phyloP scores from a whole-genome alignment of 495 filamentous ascomycete species.

The Xylaria sp. region DNA sequence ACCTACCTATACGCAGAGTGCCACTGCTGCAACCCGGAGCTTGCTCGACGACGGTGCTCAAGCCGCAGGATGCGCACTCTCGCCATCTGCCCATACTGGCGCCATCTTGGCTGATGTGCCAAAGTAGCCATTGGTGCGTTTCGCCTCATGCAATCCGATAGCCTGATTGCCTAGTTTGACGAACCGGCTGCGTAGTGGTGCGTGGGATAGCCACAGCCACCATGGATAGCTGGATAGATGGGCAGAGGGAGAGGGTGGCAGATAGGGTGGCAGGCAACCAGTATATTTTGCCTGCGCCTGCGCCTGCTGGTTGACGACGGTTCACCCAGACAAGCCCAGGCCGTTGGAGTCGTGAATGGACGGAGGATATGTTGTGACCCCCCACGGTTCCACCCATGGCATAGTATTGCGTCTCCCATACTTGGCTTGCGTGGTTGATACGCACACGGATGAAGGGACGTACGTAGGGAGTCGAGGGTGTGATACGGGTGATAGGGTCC shows the following conservation, averaged over 20 bases:
- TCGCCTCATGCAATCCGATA: constrained; percentile 27
- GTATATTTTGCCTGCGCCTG: neutral
- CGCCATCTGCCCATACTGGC: constrained; percentile 27
- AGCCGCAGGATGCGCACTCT: constrained; percentile 26
- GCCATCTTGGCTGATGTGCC: constrained; percentile 26
- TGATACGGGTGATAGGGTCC: constrained; percentile 10
- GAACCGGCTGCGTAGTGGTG: constrained; percentile 18
- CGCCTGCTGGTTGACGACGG: constrained; percentile 12
- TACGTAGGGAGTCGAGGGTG: neutral
- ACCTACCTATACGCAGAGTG: too few relatives aligned
- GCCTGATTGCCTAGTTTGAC: constrained; percentile 28
- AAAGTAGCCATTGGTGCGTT: constrained; percentile 16
- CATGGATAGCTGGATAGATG: constrained; percentile 5
- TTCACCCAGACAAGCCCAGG: constrained; percentile 2
- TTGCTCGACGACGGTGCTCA: constrained; percentile 24
- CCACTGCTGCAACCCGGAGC: constrained; percentile 27
- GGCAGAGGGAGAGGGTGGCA: too few relatives aligned
- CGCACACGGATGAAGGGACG: constrained; percentile 24
- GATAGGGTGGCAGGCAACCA: neutral
- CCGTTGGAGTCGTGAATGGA: constrained; percentile 25
- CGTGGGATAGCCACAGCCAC: constrained; percentile 11
- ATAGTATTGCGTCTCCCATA: constrained; percentile 22
- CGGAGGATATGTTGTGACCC: constrained; percentile 28
- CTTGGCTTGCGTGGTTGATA: constrained; percentile 26
- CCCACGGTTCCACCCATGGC: constrained; percentile 24